Percentiles rank a stretch among this genome's conserved stretches.
These are phyloP conservation scores for Halenospora varia DNA, from an alignment of 495 filamentous ascomycete genomes.

Conservation along the genomic window DNA sequence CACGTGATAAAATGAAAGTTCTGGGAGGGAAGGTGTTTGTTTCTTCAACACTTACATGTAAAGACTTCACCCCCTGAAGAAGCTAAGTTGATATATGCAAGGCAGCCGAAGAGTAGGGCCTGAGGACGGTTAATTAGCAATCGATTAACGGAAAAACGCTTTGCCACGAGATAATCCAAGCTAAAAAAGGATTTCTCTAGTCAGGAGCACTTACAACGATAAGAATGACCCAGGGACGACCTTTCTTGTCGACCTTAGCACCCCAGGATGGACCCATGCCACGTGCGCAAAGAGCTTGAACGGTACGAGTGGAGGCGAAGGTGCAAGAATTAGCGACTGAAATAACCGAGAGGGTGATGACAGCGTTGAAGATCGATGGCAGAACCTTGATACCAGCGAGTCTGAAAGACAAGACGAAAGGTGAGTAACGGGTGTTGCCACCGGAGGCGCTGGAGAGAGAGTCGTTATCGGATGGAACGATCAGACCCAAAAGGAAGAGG, in stretches of 20 bases:
- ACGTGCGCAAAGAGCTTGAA: conserved; percentile 53
- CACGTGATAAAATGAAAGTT: too few species aligned
- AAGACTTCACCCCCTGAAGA: conserved; percentile 50
- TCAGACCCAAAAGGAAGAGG: conserved; percentile 56
- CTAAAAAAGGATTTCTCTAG: too few species aligned
- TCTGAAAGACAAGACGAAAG: conserved; percentile 65
- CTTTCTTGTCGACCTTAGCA: conserved; percentile 52
- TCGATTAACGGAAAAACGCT: too few species aligned
- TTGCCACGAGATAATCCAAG: too few species aligned
- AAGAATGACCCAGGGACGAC: conserved; percentile 51
- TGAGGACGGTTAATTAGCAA: too few species aligned
- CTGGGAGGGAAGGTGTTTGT: too few species aligned
- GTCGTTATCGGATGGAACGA: conserved; percentile 36
- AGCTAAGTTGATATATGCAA: conserved; percentile 53
- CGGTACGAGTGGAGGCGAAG: conserved; percentile 58
- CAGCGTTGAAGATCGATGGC: conserved; percentile 66
- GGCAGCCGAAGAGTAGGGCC: conserved; percentile 47
- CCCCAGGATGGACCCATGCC: conserved; percentile 57
- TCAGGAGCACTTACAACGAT: too few species aligned
- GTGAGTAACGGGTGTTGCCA: conserved; percentile 53
- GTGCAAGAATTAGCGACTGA: conserved; percentile 60
- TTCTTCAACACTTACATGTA: conserved; percentile 39
- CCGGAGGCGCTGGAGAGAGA: conserved; percentile 25
- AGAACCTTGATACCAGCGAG: conserved; percentile 62
- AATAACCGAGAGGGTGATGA: conserved; percentile 59